phyloP scores from a whole-genome alignment of 2,329 filamentous ascomycete species.

The Alternaria burnsii region DNA sequence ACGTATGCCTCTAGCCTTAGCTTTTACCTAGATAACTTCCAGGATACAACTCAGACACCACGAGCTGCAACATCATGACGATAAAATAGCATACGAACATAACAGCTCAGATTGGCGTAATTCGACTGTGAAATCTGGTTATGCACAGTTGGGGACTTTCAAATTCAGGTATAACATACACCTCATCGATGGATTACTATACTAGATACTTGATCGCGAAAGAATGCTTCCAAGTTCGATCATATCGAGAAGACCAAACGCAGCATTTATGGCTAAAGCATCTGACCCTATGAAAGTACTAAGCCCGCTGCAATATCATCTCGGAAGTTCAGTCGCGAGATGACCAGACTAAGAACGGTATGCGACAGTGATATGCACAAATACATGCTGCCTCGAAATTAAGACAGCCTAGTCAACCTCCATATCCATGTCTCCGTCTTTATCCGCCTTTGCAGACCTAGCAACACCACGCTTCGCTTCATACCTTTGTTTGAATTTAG shows the following conservation, averaged over 20 bases:
- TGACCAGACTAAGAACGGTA: not conserved
- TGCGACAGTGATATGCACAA: not conserved
- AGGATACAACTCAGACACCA: not conserved
- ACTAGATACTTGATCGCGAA: not conserved
- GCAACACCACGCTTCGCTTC: not conserved
- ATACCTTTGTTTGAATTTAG: not conserved
- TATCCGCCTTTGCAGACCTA: not conserved
- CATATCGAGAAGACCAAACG: not conserved
- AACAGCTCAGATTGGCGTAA: too few species aligned
- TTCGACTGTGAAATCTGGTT: too few species aligned
- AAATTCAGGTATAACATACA: not conserved
- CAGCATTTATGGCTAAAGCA: not conserved
- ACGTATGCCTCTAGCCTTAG: not conserved
- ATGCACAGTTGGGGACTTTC: too few species aligned
- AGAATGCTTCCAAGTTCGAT: not conserved
- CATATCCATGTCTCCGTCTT: slow-evolving; percentile 6
- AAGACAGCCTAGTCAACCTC: slow-evolving; percentile 9
- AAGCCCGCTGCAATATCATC: not conserved
- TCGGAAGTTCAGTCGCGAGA: not conserved
- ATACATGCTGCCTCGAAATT: not conserved
- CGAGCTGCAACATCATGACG: not conserved
- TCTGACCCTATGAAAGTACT: not conserved
- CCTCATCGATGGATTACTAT: not conserved
- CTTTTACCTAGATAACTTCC: not conserved
- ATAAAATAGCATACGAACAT: too few species aligned